Conservation (phyloP, 2,329 filamentous ascomycete species). For the Sclerotinia spermophila region DNA sequence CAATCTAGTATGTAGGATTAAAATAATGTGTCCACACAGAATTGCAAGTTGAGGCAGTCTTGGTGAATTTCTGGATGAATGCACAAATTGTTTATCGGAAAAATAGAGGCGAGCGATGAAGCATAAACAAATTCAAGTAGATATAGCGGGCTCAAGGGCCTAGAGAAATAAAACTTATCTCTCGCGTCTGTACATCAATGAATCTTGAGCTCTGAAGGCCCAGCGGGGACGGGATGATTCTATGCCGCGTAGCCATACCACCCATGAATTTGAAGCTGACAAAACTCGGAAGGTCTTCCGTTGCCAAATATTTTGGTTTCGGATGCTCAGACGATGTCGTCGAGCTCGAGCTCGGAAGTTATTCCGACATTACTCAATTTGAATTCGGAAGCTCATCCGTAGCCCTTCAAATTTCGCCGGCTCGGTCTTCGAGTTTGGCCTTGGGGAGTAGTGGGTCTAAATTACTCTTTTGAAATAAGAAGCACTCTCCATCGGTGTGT, state of each 20-base stretch:
- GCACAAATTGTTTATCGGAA: background rate
- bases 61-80: background rate
- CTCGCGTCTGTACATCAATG: background rate
- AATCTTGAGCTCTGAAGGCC: too few species aligned
- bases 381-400: background rate
- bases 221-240: background rate
- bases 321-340: background rate
- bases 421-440: background rate
- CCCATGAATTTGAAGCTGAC: background rate
- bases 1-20: background rate
- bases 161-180: background rate
- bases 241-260: background rate
- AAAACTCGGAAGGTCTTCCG: background rate
- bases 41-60: background rate
- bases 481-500: background rate
- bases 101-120: background rate
- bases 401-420: background rate
- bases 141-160: background rate
- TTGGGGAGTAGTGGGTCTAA: background rate
- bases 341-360: background rate
- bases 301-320: background rate
- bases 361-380: background rate
- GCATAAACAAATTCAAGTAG: background rate
- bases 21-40: background rate
- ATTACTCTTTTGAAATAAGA: background rate